These are phyloP conservation scores for Stentor roeselii DNA, from an alignment of 73 alveolate species.

Conservation along the genomic window DNA sequence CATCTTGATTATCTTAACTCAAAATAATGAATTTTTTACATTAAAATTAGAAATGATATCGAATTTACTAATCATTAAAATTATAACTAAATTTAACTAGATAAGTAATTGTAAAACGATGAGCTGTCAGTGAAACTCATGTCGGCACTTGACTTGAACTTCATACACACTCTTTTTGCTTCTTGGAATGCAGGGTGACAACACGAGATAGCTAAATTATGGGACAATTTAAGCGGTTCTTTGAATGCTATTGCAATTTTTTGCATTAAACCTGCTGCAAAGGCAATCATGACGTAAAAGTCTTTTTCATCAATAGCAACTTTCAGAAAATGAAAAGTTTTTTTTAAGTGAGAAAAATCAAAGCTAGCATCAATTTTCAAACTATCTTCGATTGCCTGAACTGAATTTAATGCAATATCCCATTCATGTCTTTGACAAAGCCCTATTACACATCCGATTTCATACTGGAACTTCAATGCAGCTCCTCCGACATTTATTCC, in stretches of 20 bases:
- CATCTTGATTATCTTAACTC: too few relatives aligned
- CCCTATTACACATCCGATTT: background rate
- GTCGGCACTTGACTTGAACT: too few relatives aligned
- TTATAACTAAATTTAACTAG: too few relatives aligned
- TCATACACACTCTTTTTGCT: too few relatives aligned
- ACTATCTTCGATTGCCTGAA: background rate
- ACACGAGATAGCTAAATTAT: background rate
- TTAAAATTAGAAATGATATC: too few relatives aligned
- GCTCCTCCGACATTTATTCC: background rate
- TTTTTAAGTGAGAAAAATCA: background rate
- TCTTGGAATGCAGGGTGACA: background rate
- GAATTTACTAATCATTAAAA: too few relatives aligned
- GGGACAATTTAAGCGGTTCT: background rate
- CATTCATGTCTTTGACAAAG: background rate
- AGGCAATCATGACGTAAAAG: background rate
- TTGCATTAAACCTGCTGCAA: background rate
- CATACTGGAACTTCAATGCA: background rate
- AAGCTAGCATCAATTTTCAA: too few relatives aligned
- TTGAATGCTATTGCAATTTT: background rate
- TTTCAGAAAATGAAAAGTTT: background rate
- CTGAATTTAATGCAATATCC: background rate
- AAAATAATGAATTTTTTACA: too few relatives aligned
- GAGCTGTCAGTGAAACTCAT: too few relatives aligned
- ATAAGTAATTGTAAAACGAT: too few relatives aligned
- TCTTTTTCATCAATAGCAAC: background rate